These are phyloP conservation scores for Tolypocladium album DNA, from an alignment of 2,329 filamentous ascomycete genomes.

Conservation along the genomic window DNA sequence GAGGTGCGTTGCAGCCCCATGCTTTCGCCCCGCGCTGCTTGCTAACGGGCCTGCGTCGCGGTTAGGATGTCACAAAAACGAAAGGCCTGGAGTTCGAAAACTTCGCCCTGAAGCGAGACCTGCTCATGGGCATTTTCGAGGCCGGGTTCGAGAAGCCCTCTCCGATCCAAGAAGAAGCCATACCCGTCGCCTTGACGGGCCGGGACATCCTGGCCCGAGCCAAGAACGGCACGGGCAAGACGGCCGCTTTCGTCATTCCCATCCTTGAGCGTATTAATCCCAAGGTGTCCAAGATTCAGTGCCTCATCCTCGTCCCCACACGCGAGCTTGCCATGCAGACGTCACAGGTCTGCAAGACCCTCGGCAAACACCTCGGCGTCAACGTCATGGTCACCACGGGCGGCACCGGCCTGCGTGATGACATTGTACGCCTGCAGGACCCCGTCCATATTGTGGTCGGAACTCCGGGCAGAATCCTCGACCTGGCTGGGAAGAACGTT, in stretches of 20 bases:
- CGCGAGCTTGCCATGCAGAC: conserved; percentile 96
- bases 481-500: conserved; percentile 91
- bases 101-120: conserved; percentile 85
- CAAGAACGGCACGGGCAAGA: conserved; percentile 98
- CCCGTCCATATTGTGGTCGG: conserved; percentile 96
- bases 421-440: conserved; percentile 90
- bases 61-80: conserved; percentile 90
- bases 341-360: conserved; percentile 96
- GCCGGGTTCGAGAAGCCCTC: conserved; percentile 98
- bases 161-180: conserved; percentile 98
- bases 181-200: conserved; percentile 89
- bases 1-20: conserved; percentile 42
- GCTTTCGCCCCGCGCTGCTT: conserved; percentile 1
- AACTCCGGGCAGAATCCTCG: conserved; percentile 90
- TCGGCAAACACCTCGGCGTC: conserved; percentile 92
- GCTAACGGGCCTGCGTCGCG: neutral
- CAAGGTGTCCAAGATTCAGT: conserved; percentile 92
- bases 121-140: conserved; percentile 99
- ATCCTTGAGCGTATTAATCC: conserved; percentile 93
- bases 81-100: conserved; percentile 98
- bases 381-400: conserved; percentile 99
- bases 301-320: conserved; percentile 90
- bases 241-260: conserved; percentile 93
- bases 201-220: conserved; percentile 91
- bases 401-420: conserved; percentile 87